Conservation (phyloP, 2,329 filamentous ascomycete genomes). For the Ambrosiella beaveri region DNA sequence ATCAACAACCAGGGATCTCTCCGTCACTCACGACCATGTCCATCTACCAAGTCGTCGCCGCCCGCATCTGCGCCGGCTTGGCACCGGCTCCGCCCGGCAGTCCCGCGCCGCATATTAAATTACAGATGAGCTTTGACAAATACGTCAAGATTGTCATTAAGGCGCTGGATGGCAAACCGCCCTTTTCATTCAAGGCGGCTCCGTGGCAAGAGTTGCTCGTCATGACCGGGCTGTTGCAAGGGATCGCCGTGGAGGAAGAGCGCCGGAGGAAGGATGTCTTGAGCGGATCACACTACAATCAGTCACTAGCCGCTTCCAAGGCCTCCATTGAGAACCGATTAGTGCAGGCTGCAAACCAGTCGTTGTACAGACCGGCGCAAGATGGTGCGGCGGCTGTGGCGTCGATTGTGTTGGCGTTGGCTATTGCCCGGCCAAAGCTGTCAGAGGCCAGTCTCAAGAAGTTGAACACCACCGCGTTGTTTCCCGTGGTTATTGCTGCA, state of each 20-base stretch:
- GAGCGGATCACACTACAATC: constrained; percentile 26
- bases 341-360: constrained; percentile 59
- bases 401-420: constrained; percentile 53
- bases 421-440: constrained; percentile 58
- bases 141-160: constrained; percentile 41
- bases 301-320: constrained; percentile 41
- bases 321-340: constrained; percentile 46
- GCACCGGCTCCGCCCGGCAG: constrained; percentile 13
- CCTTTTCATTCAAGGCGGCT: constrained; percentile 24
- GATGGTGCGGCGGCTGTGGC: constrained; percentile 27
- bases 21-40: constrained; percentile 50
- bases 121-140: constrained; percentile 30
- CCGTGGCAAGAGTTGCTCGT: constrained; percentile 76
- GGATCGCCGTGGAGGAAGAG: constrained; percentile 33
- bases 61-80: constrained; percentile 28
- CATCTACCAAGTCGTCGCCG: constrained; percentile 52
- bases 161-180: constrained; percentile 32
- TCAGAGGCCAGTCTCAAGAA: constrained; percentile 39
- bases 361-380: constrained; percentile 33
- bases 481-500: constrained; percentile 52
- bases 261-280: too few species aligned
- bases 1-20: constrained; percentile 31
- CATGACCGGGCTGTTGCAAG: constrained; percentile 60
- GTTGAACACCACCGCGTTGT: constrained; percentile 49
- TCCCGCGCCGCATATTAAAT: constrained; percentile 17